A percentile compares a stretch with the other conserved stretches of the same genome.
Conservation (phyloP, 2,329 filamentous ascomycete species). For the Alternaria solani region DNA sequence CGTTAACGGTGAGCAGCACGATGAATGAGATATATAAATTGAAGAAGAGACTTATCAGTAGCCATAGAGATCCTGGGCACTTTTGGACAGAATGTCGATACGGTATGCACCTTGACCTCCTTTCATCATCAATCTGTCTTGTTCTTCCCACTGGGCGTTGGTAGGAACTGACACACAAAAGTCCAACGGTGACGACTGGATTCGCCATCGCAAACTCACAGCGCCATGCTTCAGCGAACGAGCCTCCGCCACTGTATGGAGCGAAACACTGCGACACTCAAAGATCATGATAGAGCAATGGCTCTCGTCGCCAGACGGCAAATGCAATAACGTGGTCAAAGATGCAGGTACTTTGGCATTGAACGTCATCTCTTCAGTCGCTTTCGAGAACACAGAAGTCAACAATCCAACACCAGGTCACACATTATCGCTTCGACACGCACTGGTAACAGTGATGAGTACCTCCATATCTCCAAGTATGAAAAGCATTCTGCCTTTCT, state of each 20-base stretch:
- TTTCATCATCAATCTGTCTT: background rate
- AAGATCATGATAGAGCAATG: constrained; percentile 26
- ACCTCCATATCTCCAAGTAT: constrained; percentile 33
- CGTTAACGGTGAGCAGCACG: constrained; percentile 25
- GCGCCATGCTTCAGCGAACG: constrained; percentile 56
- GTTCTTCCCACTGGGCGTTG: background rate
- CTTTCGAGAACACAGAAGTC: constrained; percentile 41
- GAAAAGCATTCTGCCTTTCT: constrained; percentile 18
- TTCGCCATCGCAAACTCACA: constrained; percentile 55
- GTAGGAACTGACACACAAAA: constrained; percentile 1
- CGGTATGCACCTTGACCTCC: constrained; percentile 23
- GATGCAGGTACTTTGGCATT: constrained; percentile 49
- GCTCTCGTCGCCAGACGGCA: constrained; percentile 32
- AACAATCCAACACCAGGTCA: constrained; percentile 26
- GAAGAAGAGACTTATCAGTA: background rate
- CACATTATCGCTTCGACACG: constrained; percentile 24
- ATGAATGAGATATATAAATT: background rate
- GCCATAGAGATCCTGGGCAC: constrained; percentile 23
- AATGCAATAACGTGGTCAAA: constrained; percentile 31
- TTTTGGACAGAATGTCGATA: constrained; percentile 33
- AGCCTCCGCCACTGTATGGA: constrained; percentile 58
- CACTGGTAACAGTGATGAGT: constrained; percentile 38
- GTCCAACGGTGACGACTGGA: constrained; percentile 35
- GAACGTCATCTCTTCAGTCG: constrained; percentile 51
- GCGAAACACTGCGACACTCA: constrained; percentile 68